phyloP scores from a whole-genome alignment of 2,329 filamentous ascomycete genomes.

The Pseudogymnoascus destructans region DNA sequence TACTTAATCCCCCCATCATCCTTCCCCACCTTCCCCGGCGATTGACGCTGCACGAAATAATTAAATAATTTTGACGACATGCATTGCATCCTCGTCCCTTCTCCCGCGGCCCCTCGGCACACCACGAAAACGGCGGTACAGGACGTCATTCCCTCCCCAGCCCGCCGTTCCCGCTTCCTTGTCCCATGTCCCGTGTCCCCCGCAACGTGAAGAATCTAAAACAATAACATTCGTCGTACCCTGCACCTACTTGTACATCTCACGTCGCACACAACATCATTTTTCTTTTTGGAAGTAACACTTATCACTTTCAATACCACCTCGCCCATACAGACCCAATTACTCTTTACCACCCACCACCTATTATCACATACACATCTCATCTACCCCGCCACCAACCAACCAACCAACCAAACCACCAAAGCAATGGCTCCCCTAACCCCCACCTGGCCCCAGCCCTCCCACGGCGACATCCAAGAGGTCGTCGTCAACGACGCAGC shows the following conservation, averaged over 20 bases:
- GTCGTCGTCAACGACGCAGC: conserved; percentile 36
- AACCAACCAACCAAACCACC: not conserved
- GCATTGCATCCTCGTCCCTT: not conserved
- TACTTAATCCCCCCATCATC: not conserved
- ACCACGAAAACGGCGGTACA: not conserved
- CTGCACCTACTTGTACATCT: not conserved
- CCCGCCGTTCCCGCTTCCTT: not conserved
- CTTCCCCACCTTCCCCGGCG: not conserved
- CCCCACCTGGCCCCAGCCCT: conserved; percentile 47
- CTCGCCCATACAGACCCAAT: not conserved
- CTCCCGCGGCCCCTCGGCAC: not conserved
- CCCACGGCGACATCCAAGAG: conserved; percentile 44
- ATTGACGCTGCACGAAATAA: not conserved
- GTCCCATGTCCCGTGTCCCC: not conserved
- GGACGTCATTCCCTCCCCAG: not conserved
- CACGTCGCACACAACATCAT: not conserved
- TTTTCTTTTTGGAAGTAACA: not conserved
- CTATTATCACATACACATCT: not conserved
- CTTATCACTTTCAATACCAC: not conserved
- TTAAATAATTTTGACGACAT: not conserved
- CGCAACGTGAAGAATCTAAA: not conserved
- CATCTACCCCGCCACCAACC: not conserved
- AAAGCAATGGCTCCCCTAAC: conserved; percentile 40
- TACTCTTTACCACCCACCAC: too few species aligned
- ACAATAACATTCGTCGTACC: not conserved